A percentile compares a stretch with the other conserved stretches of the same genome.
Conservation (phyloP, 345 rosid genomes). For the Alliaria petiolata region DNA sequence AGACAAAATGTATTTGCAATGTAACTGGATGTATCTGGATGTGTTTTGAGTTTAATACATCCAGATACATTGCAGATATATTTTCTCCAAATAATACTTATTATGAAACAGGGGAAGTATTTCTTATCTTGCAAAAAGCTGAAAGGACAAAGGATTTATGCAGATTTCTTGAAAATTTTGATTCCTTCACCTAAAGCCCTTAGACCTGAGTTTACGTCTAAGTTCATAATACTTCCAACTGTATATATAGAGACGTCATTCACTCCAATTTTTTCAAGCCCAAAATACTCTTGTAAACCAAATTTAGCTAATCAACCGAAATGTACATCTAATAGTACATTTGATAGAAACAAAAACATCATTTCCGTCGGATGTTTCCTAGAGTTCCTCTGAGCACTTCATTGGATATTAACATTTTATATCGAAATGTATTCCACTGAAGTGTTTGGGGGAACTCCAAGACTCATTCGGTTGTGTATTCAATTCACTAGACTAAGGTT, state of each 20-base stretch:
- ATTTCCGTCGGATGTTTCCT: conserved; percentile 23
- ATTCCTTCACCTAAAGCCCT: conserved; percentile 5
- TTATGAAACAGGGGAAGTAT: too few relatives aligned
- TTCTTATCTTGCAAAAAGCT: conserved; percentile 8
- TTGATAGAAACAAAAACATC: neutral
- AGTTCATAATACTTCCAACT: conserved; percentile 5
- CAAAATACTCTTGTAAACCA: too few relatives aligned
- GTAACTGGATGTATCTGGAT: too few relatives aligned
- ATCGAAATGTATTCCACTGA: conserved; percentile 13
- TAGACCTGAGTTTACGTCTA: conserved; percentile 27
- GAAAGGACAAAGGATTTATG: neutral
- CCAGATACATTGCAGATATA: too few relatives aligned
- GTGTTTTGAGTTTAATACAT: too few relatives aligned
- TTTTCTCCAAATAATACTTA: too few relatives aligned
- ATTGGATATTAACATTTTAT: conserved; percentile 1
- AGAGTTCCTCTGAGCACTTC: conserved; percentile 31
- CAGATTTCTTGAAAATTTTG: neutral
- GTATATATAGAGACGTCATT: conserved; percentile 2
- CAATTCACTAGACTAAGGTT: neutral
- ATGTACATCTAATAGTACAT: neutral
- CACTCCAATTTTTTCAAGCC: conserved; percentile 2
- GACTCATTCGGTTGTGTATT: conserved; percentile 16
- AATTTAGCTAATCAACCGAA: too few relatives aligned
- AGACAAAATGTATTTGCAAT: too few relatives aligned
- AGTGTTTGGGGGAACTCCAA: conserved; percentile 36